Conservation (phyloP, 2,329 filamentous ascomycete genomes). For the Trichoderma sp. region DNA sequence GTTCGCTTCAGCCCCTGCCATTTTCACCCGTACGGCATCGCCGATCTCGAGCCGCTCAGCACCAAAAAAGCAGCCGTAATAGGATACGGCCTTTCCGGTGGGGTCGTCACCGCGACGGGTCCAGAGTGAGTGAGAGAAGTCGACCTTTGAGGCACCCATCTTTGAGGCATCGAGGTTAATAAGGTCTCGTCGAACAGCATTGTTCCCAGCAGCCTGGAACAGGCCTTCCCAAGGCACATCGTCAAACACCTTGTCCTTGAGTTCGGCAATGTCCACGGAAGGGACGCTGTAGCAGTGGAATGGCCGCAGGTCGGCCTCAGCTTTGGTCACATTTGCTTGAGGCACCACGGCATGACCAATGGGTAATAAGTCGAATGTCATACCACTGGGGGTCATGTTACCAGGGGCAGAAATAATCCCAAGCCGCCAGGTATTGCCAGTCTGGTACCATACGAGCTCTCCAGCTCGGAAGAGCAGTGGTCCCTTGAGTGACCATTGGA, state of each 20-base stretch:
- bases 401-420: conserved; percentile 40
- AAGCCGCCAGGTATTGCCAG: conserved; percentile 46
- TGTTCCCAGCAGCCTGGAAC: conserved; percentile 33
- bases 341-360: conserved; percentile 39
- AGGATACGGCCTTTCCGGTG: conserved; percentile 35
- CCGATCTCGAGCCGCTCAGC: conserved; percentile 48
- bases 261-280: conserved; percentile 37
- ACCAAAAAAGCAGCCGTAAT: conserved; percentile 50
- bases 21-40: conserved; percentile 48
- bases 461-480: conserved; percentile 44
- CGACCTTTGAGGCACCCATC: conserved; percentile 47
- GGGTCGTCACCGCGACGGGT: conserved; percentile 33
- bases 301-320: conserved; percentile 43
- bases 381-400: conserved; percentile 34
- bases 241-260: conserved; percentile 41
- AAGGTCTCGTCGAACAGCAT: conserved; percentile 39
- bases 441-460: conserved; percentile 51
- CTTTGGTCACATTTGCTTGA: conserved; percentile 39
- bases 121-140: conserved; percentile 50
- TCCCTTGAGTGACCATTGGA: conserved; percentile 34
- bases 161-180: conserved; percentile 50
- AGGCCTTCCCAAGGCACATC: conserved; percentile 43
- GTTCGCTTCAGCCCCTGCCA: conserved; percentile 37
- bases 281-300: conserved; percentile 53
- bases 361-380: conserved; percentile 39